Evolutionary conservation across 1,284 basidiomycete genomes (phyloP).

Genomic region (Peniophora sp.): DNA sequence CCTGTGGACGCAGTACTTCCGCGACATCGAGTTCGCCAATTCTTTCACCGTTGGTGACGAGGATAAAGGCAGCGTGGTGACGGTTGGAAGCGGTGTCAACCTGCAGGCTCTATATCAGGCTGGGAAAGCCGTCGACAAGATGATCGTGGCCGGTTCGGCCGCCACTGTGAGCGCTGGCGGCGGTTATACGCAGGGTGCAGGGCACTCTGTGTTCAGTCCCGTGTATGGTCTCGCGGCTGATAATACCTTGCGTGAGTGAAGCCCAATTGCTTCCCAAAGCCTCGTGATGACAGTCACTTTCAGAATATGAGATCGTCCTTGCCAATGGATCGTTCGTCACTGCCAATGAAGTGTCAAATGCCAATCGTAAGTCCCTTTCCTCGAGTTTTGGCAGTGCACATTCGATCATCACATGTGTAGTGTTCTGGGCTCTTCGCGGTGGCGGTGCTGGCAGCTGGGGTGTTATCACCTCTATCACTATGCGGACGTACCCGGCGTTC

Average conservation of each 20-base stretch:
- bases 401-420: constrained; percentile 8
- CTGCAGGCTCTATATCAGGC: constrained; percentile 16
- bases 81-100: constrained; percentile 22
- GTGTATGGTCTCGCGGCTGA: constrained; percentile 21
- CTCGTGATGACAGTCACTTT: not conserved
- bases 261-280: not conserved
- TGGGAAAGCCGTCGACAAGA: constrained; percentile 15
- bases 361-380: constrained; percentile 6
- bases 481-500: constrained; percentile 24
- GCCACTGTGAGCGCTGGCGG: constrained; percentile 21
- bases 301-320: constrained; percentile 21
- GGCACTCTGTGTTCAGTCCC: constrained; percentile 21
- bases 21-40: constrained; percentile 18
- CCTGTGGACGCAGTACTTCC: constrained; percentile 17
- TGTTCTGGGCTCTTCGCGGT: constrained; percentile 26
- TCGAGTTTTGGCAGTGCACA: not conserved
- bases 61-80: constrained; percentile 19
- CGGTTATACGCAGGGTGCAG: constrained; percentile 24
- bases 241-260: constrained; percentile 20
- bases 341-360: constrained; percentile 14
- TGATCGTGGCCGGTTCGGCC: constrained; percentile 20
- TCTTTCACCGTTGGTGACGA: constrained; percentile 11
- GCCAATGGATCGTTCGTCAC: constrained; percentile 20
- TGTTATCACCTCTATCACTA: constrained; percentile 23
- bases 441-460: constrained; percentile 28